These are phyloP conservation scores for Beauveria pseudobassiana DNA, from an alignment of 2,329 filamentous ascomycete species.

Conservation along the genomic window DNA sequence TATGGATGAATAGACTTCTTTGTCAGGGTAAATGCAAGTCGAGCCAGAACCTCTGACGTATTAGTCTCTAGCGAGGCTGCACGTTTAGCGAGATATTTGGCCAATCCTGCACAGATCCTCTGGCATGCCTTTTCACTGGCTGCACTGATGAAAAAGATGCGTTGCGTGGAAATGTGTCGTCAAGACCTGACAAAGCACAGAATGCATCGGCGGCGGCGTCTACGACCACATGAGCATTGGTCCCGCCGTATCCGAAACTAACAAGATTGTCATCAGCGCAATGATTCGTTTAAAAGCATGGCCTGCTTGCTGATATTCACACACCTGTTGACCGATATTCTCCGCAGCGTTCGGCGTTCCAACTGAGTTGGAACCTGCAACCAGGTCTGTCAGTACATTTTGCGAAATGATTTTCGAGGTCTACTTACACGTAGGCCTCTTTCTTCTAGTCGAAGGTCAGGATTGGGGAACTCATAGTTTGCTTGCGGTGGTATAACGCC, in stretches of 20 bases:
- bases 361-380: not conserved
- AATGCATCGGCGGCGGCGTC: not conserved
- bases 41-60: constrained; percentile 4
- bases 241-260: constrained; percentile 2
- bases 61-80: not conserved
- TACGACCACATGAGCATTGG: constrained; percentile 4
- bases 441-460: not conserved
- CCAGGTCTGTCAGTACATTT: not conserved
- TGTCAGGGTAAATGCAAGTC: constrained; percentile 14
- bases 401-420: accelerated
- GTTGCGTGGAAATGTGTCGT: not conserved
- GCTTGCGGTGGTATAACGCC: constrained; percentile 14
- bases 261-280: not conserved
- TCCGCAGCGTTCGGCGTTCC: constrained; percentile 14
- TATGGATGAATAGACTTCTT: constrained; percentile 9
- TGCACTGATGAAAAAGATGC: constrained; percentile 17
- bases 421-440: not conserved
- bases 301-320: not conserved
- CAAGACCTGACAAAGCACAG: not conserved
- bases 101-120: constrained; percentile 12
- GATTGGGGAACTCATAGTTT: constrained; percentile 12
- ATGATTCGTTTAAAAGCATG: not conserved
- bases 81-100: constrained; percentile 12
- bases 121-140: constrained; percentile 16
- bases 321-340: constrained; percentile 1